Percentiles rank a stretch among this genome's conserved stretches.
phyloP scores from a whole-genome alignment of 2,329 filamentous ascomycete species.

The Eurotiales sp. region DNA sequence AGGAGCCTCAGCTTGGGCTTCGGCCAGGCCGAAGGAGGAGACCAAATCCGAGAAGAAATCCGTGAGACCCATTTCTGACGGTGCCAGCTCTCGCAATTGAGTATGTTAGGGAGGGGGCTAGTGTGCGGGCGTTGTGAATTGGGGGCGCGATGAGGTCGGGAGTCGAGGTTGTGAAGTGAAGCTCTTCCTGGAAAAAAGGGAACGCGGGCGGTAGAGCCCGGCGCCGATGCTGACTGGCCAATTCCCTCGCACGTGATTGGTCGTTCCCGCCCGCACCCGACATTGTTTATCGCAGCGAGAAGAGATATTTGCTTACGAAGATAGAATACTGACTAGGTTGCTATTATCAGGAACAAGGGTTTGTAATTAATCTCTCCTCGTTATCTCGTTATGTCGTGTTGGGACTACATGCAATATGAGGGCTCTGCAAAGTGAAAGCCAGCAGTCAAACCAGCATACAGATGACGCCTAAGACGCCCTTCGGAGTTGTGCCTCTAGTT shows the following conservation, averaged over 20 bases:
- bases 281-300: slow-evolving; percentile 7
- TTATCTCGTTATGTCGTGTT: no score
- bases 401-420: background rate
- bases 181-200: slow-evolving; percentile 37
- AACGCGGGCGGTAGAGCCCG: slow-evolving; percentile 28
- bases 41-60: slow-evolving; percentile 63
- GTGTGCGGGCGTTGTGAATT: slow-evolving; percentile 17
- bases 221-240: slow-evolving; percentile 32
- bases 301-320: no score
- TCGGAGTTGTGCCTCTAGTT: slow-evolving; percentile 59
- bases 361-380: no score
- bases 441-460: background rate
- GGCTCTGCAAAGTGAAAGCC: no score
- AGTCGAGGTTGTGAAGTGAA: slow-evolving; percentile 35
- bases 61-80: slow-evolving; percentile 57
- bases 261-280: slow-evolving; percentile 17
- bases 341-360: background rate
- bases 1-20: slow-evolving; percentile 59
- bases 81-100: slow-evolving; percentile 24
- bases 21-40: slow-evolving; percentile 60
- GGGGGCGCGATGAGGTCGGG: slow-evolving; percentile 25
- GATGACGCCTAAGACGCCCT: slow-evolving; percentile 13
- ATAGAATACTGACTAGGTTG: no score
- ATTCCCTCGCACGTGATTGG: slow-evolving; percentile 43
- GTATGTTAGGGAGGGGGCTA: slow-evolving; percentile 17